These are phyloP conservation scores for Xanthoceras sorbifolium DNA, from an alignment of 345 rosid species.

Conservation along the genomic window DNA sequence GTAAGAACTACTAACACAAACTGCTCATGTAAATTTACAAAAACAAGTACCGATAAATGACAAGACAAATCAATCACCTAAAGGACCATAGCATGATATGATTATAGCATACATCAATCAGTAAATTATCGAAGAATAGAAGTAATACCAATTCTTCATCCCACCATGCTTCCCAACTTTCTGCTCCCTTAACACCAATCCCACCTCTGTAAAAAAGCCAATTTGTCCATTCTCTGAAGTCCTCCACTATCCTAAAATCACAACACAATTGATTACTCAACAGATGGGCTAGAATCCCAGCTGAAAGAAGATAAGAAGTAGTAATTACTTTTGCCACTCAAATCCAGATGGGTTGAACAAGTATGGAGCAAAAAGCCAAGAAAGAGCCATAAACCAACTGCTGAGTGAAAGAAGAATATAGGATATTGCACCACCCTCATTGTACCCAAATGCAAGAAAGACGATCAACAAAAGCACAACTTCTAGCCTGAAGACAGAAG, in stretches of 20 bases:
- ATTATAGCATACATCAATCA: neutral
- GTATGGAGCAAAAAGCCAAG: slow-evolving; percentile 98
- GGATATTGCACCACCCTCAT: slow-evolving; percentile 70
- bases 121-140: neutral
- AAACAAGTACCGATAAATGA: neutral
- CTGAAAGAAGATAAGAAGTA: slow-evolving; percentile 14
- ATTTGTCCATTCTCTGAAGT: slow-evolving; percentile 98
- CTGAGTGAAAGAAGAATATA: slow-evolving; percentile 84
- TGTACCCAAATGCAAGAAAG: slow-evolving; percentile 81
- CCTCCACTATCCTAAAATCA: slow-evolving; percentile 80
- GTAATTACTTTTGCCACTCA: slow-evolving; percentile 94
- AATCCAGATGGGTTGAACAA: slow-evolving; percentile 97
- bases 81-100: neutral
- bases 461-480: slow-evolving; percentile 80
- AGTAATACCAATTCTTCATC: slow-evolving; percentile 88
- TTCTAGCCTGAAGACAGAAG: slow-evolving; percentile 62
- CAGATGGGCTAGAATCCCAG: neutral
- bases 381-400: slow-evolving; percentile 95
- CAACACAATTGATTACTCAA: slow-evolving; percentile 17
- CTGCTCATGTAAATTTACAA: neutral
- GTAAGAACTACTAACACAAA: neutral
- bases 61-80: neutral
- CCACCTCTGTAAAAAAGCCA: slow-evolving; percentile 99
- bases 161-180: slow-evolving; percentile 99
- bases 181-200: slow-evolving; percentile 96